A percentile compares a stretch with the other conserved stretches of the same genome.
Evolutionary conservation across 805 yeast genomes (phyloP).

Genomic region (Kodamaea leandrae): DNA sequence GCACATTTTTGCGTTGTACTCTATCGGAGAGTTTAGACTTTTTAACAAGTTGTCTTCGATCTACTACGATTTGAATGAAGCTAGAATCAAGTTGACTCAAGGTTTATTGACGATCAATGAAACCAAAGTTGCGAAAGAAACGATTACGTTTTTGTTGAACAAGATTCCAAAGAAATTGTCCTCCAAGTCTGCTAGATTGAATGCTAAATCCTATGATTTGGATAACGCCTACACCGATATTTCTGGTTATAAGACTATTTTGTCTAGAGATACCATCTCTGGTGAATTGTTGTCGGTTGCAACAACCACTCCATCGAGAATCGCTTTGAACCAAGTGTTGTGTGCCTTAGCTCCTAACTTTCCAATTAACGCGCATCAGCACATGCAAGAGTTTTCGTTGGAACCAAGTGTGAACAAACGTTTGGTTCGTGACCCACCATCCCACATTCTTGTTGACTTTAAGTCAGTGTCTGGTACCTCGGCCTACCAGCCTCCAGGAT

Average conservation of each 20-base stretch:
- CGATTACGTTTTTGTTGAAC: conserved; percentile 51
- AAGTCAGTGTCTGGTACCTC: conserved; percentile 63
- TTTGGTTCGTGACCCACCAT: conserved; percentile 51
- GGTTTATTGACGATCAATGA: conserved; percentile 56
- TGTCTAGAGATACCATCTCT: conserved; percentile 58
- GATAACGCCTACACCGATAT: conserved; percentile 46
- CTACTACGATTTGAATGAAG: conserved; percentile 57
- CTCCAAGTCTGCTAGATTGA: conserved; percentile 39
- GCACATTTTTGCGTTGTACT: conserved; percentile 67
- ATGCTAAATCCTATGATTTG: conserved; percentile 38
- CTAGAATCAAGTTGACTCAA: conserved; percentile 51
- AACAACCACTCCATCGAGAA: conserved; percentile 49
- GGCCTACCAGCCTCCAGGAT: conserved; percentile 60
- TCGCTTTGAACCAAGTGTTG: conserved; percentile 67
- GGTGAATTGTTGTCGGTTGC: conserved; percentile 52
- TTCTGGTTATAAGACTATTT: conserved; percentile 64
- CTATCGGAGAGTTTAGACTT: conserved; percentile 65
- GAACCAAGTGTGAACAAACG: conserved; percentile 47
- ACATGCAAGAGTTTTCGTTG: conserved; percentile 29
- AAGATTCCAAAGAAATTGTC: conserved; percentile 61
- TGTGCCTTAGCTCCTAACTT: conserved; percentile 72
- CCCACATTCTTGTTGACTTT: conserved; percentile 75
- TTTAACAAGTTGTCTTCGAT: conserved; percentile 53
- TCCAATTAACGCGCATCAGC: conserved; percentile 47
- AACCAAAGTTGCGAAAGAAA: conserved; percentile 44